Evolutionary conservation across 495 filamentous ascomycete species (phyloP).

Genomic region (Penicillium lividum): DNA sequence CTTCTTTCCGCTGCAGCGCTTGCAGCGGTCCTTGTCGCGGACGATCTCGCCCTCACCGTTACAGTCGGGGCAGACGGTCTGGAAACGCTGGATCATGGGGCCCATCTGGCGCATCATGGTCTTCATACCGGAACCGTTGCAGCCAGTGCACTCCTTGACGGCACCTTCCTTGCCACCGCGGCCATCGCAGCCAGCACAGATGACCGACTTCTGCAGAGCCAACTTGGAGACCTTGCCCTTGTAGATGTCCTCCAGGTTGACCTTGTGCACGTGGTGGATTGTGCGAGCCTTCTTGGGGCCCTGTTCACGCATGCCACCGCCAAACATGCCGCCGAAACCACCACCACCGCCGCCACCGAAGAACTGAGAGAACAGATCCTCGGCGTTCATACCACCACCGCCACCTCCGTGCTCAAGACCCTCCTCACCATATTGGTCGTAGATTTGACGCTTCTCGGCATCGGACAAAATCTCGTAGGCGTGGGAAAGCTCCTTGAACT

Average conservation of each 20-base stretch:
- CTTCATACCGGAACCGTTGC: slow-evolving; percentile 96
- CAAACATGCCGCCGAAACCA: slow-evolving; percentile 78
- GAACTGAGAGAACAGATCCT: slow-evolving; percentile 97
- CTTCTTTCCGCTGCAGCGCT: slow-evolving; percentile 93
- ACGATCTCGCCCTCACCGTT: slow-evolving; percentile 96
- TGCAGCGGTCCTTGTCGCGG: slow-evolving; percentile 94
- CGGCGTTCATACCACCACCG: slow-evolving; percentile 87
- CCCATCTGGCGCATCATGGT: slow-evolving; percentile 99
- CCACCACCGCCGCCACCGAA: slow-evolving; percentile 88
- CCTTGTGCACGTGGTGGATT: slow-evolving; percentile 97
- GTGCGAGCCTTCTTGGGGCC: slow-evolving; percentile 93
- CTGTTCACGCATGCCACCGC: slow-evolving; percentile 76
- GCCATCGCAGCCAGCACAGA: slow-evolving; percentile 93
- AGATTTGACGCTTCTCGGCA: slow-evolving; percentile 82
- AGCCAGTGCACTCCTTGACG: slow-evolving; percentile 85
- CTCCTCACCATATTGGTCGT: slow-evolving; percentile 97
- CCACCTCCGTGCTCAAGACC: slow-evolving; percentile 86
- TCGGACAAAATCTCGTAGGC: slow-evolving; percentile 95
- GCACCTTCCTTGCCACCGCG: slow-evolving; percentile 97
- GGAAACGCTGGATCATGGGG: slow-evolving; percentile 99
- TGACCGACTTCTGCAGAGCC: slow-evolving; percentile 94
- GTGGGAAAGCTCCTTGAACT: slow-evolving; percentile 96
- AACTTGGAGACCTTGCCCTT: slow-evolving; percentile 96
- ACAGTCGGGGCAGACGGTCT: slow-evolving; percentile 98
- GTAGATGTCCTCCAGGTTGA: slow-evolving; percentile 97